Evolutionary conservation across 2,329 filamentous ascomycete species (phyloP).

Genomic region (Exophiala sideris): DNA sequence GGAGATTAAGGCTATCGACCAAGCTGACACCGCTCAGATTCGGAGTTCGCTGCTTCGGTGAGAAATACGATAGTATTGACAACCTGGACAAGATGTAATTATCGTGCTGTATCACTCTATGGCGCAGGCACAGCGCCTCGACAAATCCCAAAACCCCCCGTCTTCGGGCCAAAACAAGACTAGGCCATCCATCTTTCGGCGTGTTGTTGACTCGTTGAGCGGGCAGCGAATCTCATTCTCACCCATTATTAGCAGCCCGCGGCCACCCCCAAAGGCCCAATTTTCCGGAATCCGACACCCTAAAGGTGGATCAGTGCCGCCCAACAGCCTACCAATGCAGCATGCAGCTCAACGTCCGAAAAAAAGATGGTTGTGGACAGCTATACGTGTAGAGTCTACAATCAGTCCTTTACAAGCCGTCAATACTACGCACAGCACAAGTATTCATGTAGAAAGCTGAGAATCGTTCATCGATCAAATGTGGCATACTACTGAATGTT

Average conservation of each 20-base stretch:
- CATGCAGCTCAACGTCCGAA: slow-evolving; percentile 14
- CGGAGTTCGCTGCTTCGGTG: neutral
- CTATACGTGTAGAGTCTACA: neutral
- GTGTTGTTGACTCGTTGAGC: neutral
- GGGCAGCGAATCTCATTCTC: neutral
- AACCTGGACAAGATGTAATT: neutral
- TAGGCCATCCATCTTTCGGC: slow-evolving; percentile 2
- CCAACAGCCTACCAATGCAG: slow-evolving; percentile 5
- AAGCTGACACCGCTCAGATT: neutral
- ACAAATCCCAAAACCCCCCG: neutral
- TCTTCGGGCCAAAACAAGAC: neutral
- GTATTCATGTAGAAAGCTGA: slow-evolving; percentile 7
- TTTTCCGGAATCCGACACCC: slow-evolving; percentile 9
- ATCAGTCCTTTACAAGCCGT: neutral
- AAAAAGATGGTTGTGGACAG: slow-evolving; percentile 6
- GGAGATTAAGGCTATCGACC: slow-evolving; percentile 7
- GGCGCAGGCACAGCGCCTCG: neutral
- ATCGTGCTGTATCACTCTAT: neutral
- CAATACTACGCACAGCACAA: neutral
- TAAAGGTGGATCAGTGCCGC: slow-evolving; percentile 1
- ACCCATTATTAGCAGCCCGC: neutral
- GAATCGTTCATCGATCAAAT: slow-evolving; percentile 17
- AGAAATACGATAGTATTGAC: neutral
- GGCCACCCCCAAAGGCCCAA: neutral
- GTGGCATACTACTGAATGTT: slow-evolving; percentile 10